These are phyloP conservation scores for Spiraea crenata DNA, from an alignment of 331 rosid species.

Conservation along the genomic window DNA sequence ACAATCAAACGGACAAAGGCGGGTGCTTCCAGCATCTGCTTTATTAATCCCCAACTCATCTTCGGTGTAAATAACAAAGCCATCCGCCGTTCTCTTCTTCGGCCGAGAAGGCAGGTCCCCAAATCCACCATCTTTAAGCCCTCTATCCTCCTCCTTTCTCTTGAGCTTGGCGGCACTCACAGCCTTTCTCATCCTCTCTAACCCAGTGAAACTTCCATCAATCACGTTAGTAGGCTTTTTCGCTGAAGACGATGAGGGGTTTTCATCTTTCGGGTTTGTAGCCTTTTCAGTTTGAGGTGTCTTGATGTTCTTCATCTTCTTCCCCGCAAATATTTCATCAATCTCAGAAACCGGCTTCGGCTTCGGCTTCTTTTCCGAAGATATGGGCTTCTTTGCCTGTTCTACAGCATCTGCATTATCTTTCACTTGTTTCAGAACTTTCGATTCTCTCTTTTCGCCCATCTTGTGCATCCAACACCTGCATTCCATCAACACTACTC, in stretches of 20 bases:
- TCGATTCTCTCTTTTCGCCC: constrained; percentile 36
- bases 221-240: too few species aligned
- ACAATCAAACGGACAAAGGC: constrained; percentile 89
- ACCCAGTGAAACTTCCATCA: too few species aligned
- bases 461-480: constrained; percentile 4
- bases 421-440: constrained; percentile 21
- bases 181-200: too few species aligned
- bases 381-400: constrained; percentile 30
- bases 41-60: constrained; percentile 64
- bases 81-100: constrained; percentile 56
- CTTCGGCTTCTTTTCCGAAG: background rate
- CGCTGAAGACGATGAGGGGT: too few species aligned
- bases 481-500: background rate
- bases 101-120: constrained; percentile 35
- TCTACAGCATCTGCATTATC: constrained; percentile 23
- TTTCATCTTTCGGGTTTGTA: constrained; percentile 3
- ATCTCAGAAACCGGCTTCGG: constrained; percentile 39
- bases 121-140: constrained; percentile 31
- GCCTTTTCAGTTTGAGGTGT: constrained; percentile 13
- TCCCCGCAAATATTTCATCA: constrained; percentile 66
- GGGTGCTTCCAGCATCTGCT: constrained; percentile 67
- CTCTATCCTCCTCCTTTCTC: constrained; percentile 34
- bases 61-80: constrained; percentile 58
- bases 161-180: constrained; percentile 30
- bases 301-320: constrained; percentile 59